Conservation (phyloP, 257 asterid genomes). For the Rubia yunnanensis region DNA sequence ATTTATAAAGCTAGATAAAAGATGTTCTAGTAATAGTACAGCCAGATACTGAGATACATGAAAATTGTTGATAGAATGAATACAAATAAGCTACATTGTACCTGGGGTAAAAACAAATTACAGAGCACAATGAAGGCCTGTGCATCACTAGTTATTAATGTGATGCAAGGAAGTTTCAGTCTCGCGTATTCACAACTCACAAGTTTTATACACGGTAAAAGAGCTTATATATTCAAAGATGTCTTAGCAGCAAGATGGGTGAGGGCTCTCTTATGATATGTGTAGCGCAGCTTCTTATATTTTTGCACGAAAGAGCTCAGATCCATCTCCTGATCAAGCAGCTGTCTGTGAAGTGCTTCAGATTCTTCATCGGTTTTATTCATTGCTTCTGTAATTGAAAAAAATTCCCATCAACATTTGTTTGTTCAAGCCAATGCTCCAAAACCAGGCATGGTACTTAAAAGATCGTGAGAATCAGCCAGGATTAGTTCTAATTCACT, state of each 20-base stretch:
- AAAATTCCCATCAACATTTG: background rate
- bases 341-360: constrained; percentile 71
- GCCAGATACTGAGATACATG: constrained; percentile 4
- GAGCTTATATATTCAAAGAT: constrained; percentile 33
- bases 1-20: background rate
- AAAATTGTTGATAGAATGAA: background rate
- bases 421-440: background rate
- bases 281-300: constrained; percentile 67
- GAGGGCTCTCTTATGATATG: constrained; percentile 68
- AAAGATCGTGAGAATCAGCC: too few relatives aligned
- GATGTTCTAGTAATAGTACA: background rate
- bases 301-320: constrained; percentile 63
- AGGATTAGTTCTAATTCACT: too few relatives aligned
- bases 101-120: background rate
- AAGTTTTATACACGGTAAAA: background rate
- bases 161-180: background rate
- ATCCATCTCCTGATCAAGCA: constrained; percentile 68
- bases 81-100: background rate
- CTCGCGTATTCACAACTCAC: background rate
- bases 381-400: constrained; percentile 61
- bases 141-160: background rate
- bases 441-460: background rate
- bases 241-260: constrained; percentile 88
- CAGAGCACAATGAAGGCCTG: background rate
- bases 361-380: constrained; percentile 67